Base-by-base conservation (phyloP, 179 eudicot species). In the Drosera spatulata region DNA sequence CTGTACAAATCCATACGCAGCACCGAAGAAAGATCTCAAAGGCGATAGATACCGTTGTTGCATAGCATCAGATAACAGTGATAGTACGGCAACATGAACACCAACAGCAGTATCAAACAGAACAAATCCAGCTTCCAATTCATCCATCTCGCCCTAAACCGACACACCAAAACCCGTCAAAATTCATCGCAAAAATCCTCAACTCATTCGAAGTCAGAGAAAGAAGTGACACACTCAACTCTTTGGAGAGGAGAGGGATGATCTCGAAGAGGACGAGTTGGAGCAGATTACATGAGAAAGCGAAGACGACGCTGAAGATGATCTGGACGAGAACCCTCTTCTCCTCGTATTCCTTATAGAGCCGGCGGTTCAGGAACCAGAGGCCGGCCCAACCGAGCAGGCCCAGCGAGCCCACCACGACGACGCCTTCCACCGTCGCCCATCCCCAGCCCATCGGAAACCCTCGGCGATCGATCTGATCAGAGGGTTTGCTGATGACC, bases 101-200 rank as follows among this genome's bases (percentile, higher is more conserved):
- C 96, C 52, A 91, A 82, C 41, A 91, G 71, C 78, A 83, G 63
- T 62, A 91, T 91, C 75, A 91, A 74, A 75, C 95, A 91, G 69
- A 91, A 89, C 74, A 91, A 70, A 70, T 91, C 98, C 75, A 89
- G 73, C 84, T 89, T 91, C 98, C 98, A 91, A 77, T 91, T 91
- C 75, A 91, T 76, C 91, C 91, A 91, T 56, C 98, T 77, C 39
- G 98, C 85, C 89, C 98, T 91, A 69, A 76, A 82, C 33, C 33
- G 33, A 22, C 33, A 22, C 33, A 22, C 33, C 33, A 22, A 22
- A 22, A 22, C 33, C 33, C 33, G 33, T 22, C 33, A 22, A 22
- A 22, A 22, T 22, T 22, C 33, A 22, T 22, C 33, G 33, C 33
- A 22, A 22, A 22, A 0, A 22, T 22, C 33, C 33, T 22, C 33